Conservation (phyloP, 495 filamentous ascomycete species). For the Xylaria acuta region DNA sequence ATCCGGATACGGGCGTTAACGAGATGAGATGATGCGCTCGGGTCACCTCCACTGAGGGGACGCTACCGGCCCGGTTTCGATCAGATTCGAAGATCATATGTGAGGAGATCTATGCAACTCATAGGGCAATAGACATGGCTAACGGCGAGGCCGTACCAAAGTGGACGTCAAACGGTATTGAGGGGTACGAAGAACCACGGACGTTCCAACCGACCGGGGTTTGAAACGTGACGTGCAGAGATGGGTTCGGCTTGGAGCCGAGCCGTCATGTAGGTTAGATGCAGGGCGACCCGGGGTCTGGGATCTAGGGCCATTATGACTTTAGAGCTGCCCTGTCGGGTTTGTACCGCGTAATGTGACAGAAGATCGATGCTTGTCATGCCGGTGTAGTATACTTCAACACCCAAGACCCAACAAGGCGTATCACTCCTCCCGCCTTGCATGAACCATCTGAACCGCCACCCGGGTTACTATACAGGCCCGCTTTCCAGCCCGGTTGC, state of each 20-base stretch:
- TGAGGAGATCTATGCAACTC: slow-evolving; percentile 12
- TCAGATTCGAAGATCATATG: background rate
- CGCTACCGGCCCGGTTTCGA: slow-evolving; percentile 12
- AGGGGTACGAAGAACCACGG: slow-evolving; percentile 3
- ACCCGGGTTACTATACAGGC: background rate
- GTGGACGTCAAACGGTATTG: background rate
- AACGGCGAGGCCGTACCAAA: background rate
- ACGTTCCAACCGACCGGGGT: slow-evolving; percentile 17
- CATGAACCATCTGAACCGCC: background rate
- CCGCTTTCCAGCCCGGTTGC: background rate
- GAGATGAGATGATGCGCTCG: background rate
- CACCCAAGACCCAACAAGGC: background rate
- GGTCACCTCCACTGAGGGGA: background rate
- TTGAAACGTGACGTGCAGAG: slow-evolving; percentile 22
- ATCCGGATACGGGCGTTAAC: background rate
- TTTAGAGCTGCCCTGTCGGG: slow-evolving; percentile 8
- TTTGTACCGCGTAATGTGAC: slow-evolving; percentile 11
- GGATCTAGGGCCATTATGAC: slow-evolving; percentile 13
- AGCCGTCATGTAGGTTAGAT: slow-evolving; percentile 26
- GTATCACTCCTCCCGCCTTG: slow-evolving; percentile 3
- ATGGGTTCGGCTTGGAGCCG: slow-evolving; percentile 23
- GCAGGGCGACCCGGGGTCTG: slow-evolving; percentile 21
- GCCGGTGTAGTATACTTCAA: background rate
- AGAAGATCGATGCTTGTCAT: slow-evolving; percentile 16
- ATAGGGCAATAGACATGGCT: background rate